Conservation (phyloP, 768 basidiomycete genomes). For the Boletellus ananas region DNA sequence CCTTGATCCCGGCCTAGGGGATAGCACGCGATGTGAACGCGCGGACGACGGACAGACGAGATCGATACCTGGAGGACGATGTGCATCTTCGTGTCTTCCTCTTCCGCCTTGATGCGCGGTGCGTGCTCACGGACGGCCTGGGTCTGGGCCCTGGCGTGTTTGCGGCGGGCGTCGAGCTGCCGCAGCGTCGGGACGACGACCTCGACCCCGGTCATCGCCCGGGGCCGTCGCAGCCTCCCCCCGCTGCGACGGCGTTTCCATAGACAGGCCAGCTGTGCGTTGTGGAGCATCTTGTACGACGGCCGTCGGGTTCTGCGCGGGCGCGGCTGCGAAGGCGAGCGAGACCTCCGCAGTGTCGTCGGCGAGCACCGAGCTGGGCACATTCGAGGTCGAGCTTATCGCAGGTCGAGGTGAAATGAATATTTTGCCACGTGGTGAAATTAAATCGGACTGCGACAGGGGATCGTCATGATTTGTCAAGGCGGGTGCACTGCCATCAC, state of each 20-base stretch:
- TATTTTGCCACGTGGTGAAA: no score
- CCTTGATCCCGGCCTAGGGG: conserved; percentile 10
- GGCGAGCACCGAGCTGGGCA: not conserved
- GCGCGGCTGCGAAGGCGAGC: not conserved
- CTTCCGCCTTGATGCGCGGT: conserved; percentile 6
- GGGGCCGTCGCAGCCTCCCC: not conserved
- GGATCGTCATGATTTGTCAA: no score
- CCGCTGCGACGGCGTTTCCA: conserved; percentile 4
- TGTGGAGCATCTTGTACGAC: conserved; percentile 1
- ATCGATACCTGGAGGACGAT: conserved; percentile 5
- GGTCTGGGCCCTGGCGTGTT: not conserved
- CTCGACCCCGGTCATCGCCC: conserved; percentile 4
- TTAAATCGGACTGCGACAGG: no score
- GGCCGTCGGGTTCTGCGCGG: conserved; percentile 4
- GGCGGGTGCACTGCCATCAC: no score
- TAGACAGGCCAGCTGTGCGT: not conserved
- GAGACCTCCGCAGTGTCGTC: not conserved
- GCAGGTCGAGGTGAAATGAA: no score
- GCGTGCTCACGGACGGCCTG: not conserved
- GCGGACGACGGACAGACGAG: not conserved
- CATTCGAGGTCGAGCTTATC: no score
- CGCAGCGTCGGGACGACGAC: conserved; percentile 8
- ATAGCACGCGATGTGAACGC: not conserved
- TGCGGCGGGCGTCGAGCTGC: not conserved
- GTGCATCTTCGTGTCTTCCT: not conserved